Base-by-base conservation (phyloP, 208 protist species). In the Acanthamoeba lugdunensis region DNA sequence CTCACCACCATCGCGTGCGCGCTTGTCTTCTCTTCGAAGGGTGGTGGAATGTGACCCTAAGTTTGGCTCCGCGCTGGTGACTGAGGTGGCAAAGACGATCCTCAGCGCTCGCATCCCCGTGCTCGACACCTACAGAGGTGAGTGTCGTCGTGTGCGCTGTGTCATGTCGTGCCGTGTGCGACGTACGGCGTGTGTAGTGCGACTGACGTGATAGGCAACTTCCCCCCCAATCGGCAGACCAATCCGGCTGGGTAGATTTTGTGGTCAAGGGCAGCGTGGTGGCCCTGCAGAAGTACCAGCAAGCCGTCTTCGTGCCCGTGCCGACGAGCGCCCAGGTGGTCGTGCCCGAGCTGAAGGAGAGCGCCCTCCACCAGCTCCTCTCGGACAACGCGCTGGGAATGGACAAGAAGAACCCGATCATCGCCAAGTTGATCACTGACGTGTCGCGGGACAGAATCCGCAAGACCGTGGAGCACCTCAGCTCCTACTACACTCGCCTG, bases 401-500 rank as follows among this genome's bases (percentile, higher is more conserved):
- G 23, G 3, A 21, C 18, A 52, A 81, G 30, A 37, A 48, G 45
- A 81, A 81, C 73, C 33, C 73, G 18, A 25, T 81, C 73, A 89
- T 89, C 13, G 82, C 45, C 28, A 89, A 89, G 50, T 14, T 89
- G 2, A 89, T 89, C 23, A n/a, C n/a, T 2, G 50, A 89, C 50
- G 52, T 89, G 4, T 89, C 82, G 30, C 25, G 56, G 63, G 88
- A 92, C 23, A 56, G 88, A 23, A 9, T 89, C 28, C 50, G 41
- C n/a, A 69, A 89, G 82, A 89, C n/a, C 18, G 82, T 89, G 7
- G 58, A 69, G 52, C 82, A 89, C 30, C 58, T 89, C 18, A 89
- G 82, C 82, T 30, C 50, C 82, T 89, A 89, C 58, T 89, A 65
- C 23, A 89, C 82, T 30, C 82, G 82, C 82, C 23, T 89, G 48